phyloP scores from a whole-genome alignment of 73 alveolate species.

The Symbiodinium pilosum region DNA sequence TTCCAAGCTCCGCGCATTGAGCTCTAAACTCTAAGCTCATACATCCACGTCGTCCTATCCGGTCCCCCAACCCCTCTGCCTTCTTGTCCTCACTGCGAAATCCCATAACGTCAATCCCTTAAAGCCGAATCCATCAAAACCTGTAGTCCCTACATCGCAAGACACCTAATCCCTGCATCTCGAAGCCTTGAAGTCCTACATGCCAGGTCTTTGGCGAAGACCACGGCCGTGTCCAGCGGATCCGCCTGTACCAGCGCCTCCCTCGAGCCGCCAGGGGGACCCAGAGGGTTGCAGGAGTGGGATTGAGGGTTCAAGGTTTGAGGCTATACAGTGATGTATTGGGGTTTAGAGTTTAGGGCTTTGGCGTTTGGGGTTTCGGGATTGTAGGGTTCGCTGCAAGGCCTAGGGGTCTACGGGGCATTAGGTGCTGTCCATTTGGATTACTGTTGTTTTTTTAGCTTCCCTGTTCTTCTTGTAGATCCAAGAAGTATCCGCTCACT shows the following conservation, averaged over 20 bases:
- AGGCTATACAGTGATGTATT: not conserved
- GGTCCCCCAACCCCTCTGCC: not conserved
- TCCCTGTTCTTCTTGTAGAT: too few relatives aligned
- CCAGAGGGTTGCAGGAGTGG: too few relatives aligned
- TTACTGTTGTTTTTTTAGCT: too few relatives aligned
- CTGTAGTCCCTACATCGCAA: not conserved
- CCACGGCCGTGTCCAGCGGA: conserved; percentile 99
- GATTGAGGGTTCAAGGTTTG: too few relatives aligned
- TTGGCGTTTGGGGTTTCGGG: not conserved
- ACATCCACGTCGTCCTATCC: not conserved
- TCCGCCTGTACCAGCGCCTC: conserved; percentile 99
- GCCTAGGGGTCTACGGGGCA: not conserved
- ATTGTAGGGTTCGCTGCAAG: not conserved
- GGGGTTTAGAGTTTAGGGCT: not conserved
- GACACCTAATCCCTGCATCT: not conserved
- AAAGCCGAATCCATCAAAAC: not conserved
- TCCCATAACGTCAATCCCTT: not conserved
- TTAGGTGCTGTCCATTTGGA: not conserved
- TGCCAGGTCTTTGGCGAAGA: conserved; percentile 95
- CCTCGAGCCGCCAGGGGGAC: conserved; percentile 96
- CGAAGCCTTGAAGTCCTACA: not conserved
- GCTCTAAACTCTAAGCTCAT: not conserved
- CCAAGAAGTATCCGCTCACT: too few relatives aligned
- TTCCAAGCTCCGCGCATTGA: not conserved
- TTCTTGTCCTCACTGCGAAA: not conserved